Base-by-base conservation (phyloP, 2,329 filamentous ascomycete genomes). In the Fusarium tjaetaba region DNA sequence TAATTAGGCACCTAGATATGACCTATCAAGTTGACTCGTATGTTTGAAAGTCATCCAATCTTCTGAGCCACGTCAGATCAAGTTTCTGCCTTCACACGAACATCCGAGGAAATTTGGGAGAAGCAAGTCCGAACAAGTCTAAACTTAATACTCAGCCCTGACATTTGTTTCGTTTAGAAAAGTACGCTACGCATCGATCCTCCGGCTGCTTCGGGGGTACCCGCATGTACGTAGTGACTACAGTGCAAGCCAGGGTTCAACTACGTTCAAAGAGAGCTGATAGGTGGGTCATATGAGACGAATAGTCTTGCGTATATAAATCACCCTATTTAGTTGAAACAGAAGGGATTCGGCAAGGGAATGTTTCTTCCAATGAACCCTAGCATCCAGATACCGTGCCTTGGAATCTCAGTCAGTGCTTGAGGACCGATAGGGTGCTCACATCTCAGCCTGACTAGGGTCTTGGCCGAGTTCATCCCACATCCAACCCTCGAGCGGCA, bases 201-300 rank as follows among this genome's bases (percentile, higher is more conserved):
- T 32, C 60, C 48, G 51, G 22, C 38, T 52, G 32, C 53, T 46
- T 70, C 51, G 59, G 59, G 73, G 70, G 71, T 66, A 61, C 67
- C 51, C 51, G 67, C 73, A 76, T 66, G 48, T 60, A 71, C 48
- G 66, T 41, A 65, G 58, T 68, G 72, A 65, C 72, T 46, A 61
- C 49, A 28, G 34, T 55, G 34, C 34, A 69, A 61, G 45, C 55
- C 58, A 42, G 68, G 53, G 53, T 63, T 52, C 36, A 64, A 43
- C 38, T 69, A 28, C 7, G 42, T n/a, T 62, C 60, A 60, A 70
- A 56, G 28, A 28, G 57, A 71, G 45, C 60, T 62, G 56, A 70
- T 65, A 69, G 65, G 66, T 71, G 62, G 62, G 42, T 26, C 62
- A 51, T 52, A 59, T 36, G 46, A 48, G 32, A 24, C 30, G 30